Evolutionary conservation across 1,284 basidiomycete species (phyloP), one percentile per base, ranked within the genome.

Genomic region (Xanthoconium separans): DNA sequence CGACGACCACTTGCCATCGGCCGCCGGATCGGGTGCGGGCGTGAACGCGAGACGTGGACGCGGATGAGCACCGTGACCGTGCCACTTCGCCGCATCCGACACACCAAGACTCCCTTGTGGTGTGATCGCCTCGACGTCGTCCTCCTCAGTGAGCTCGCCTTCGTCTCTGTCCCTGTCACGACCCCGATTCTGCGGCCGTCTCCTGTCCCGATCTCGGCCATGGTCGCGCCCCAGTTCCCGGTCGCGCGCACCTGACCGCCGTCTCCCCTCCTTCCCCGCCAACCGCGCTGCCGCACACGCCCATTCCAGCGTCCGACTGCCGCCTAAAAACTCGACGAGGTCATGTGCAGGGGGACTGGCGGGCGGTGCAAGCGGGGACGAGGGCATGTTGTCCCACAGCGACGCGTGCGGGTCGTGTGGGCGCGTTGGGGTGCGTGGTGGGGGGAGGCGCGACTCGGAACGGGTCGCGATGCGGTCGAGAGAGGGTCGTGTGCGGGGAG

Each of bases 371-470:
- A 81, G 66, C 0, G 86, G 86, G 0, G 85, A 87, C 0, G 85
- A 86, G 47, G 83, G 85, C 85, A 88, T 88, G 63, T 77, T 81
- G 61, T 87, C 84, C 83, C 84, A 89, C 2, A 81, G 70, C 0
- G 72, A 73, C 42, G 66, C 71, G 50, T 66, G 64, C 9, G 73
- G 73, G 55, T 72, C 60, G 57, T 40, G 66, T 48, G 70, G 73
- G 55, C 73, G 75, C 24, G 73, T 74, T 4, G 77, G 77, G 0
- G 77, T 77, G 34, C 74, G 77, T 3, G 75, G 78, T 58, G 73
- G 69, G 36, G 73, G 73, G 29, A 73, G 68, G 6, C 76, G 76
- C 29, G 80, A 75, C 60, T 84, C 82, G 0, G 82, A 78, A 30
- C 79, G 78, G 1, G 82, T 76, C 7, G 82, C 82, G 60, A 87